Evolutionary conservation across 257 asterid genomes (phyloP).

Genomic region (Solanum pimpinellifolium): DNA sequence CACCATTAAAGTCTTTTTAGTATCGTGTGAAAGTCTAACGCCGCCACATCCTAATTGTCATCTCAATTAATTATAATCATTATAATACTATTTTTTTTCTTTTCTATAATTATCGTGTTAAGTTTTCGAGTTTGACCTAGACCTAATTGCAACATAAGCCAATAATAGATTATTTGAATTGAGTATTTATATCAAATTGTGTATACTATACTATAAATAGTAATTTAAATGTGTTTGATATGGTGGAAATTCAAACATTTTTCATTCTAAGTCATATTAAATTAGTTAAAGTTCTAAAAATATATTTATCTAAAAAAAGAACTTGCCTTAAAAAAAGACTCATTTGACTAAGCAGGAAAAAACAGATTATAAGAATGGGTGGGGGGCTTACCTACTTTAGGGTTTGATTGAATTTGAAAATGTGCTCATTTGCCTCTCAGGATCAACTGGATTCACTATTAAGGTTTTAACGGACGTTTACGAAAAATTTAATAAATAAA

Average conservation of each 20-base stretch:
- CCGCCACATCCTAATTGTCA: not conserved
- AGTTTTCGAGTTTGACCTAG: not conserved
- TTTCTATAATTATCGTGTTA: not conserved
- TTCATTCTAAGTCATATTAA: not conserved
- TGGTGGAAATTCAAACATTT: not conserved
- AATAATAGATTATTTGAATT: too few species aligned
- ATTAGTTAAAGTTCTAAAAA: not conserved
- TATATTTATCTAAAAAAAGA: not conserved
- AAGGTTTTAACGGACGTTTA: too few species aligned
- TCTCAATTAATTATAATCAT: not conserved
- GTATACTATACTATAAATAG: not conserved
- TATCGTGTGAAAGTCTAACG: not conserved
- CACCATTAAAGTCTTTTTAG: not conserved
- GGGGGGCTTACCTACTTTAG: too few species aligned
- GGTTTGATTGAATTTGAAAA: too few species aligned
- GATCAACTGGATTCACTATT: too few species aligned
- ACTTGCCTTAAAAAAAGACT: not conserved
- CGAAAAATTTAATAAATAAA: too few species aligned
- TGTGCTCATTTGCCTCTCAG: too few species aligned
- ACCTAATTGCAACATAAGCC: not conserved
- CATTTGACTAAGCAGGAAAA: too few species aligned
- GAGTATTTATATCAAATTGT: not conserved
- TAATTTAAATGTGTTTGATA: not conserved
- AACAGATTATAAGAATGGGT: too few species aligned
- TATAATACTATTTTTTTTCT: not conserved